These are phyloP conservation scores for Camellia lanceoleosa DNA, from an alignment of 148 eudicot species.

Conservation along the genomic window DNA sequence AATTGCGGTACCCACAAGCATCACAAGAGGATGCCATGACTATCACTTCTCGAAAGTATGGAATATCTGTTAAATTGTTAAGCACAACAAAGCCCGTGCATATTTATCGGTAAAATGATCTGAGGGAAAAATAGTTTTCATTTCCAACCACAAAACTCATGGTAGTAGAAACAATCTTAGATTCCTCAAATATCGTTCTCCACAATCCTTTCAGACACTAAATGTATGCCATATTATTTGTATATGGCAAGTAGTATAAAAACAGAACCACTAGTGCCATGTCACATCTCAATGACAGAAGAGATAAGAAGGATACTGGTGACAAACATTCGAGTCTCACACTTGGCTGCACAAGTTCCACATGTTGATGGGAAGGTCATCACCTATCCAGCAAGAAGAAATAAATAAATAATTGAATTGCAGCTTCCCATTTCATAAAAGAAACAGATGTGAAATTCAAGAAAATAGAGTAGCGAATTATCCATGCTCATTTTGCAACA, in stretches of 20 bases:
- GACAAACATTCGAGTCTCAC: constrained; percentile 90
- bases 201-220: neutral
- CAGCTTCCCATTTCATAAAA: neutral
- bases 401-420: neutral
- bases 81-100: constrained; percentile 33
- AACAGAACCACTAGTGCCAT: neutral
- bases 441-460: neutral
- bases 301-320: constrained; percentile 74
- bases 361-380: constrained; percentile 96
- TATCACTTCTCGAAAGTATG: constrained; percentile 96
- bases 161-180: neutral
- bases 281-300: neutral
- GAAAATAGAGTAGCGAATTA: neutral
- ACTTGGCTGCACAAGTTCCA: constrained; percentile 71
- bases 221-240: neutral
- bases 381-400: constrained; percentile 48
- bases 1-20: constrained; percentile 86
- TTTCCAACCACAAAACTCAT: neutral
- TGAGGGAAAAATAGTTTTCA: neutral
- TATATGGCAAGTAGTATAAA: neutral
- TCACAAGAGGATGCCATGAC: constrained; percentile 98
- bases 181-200: neutral
- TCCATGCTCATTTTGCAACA: neutral
- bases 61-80: constrained; percentile 67
- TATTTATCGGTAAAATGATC: neutral